Evolutionary conservation across 176 grass and related monocot species (phyloP).

Genomic region (Rhynchospora breviuscula): DNA sequence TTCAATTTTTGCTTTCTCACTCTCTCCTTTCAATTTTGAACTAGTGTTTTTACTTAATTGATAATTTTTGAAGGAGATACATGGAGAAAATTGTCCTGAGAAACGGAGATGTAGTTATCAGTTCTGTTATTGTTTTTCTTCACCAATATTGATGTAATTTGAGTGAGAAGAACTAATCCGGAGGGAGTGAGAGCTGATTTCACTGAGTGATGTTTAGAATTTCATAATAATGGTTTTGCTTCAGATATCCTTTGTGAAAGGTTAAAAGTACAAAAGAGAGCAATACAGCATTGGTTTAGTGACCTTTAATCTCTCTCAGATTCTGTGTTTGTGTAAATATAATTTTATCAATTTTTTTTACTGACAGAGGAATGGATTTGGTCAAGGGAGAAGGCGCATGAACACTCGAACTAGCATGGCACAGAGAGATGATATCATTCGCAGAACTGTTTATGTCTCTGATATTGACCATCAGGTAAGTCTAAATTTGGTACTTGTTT

Average conservation of each 20-base stretch:
- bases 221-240: background rate
- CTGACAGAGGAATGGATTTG: conserved; percentile 62
- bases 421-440: conserved; percentile 84
- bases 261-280: background rate
- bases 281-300: background rate
- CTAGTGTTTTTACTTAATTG: background rate
- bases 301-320: background rate
- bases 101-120: background rate
- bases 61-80: background rate
- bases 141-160: background rate
- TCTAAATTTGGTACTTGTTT: background rate
- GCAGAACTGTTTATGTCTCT: conserved; percentile 88
- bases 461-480: conserved; percentile 95
- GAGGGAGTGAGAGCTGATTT: background rate
- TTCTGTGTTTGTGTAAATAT: background rate
- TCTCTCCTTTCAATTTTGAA: background rate
- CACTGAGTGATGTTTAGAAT: background rate
- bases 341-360: background rate
- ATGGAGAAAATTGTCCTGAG: background rate
- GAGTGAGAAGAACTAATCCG: background rate
- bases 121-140: conserved; percentile 1
- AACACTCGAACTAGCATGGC: conserved; percentile 88
- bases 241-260: background rate
- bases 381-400: conserved; percentile 54
- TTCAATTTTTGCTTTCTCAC: too few relatives aligned